Conservation (phyloP, 208 protist genomes). For the Leptomonas seymouri region DNA sequence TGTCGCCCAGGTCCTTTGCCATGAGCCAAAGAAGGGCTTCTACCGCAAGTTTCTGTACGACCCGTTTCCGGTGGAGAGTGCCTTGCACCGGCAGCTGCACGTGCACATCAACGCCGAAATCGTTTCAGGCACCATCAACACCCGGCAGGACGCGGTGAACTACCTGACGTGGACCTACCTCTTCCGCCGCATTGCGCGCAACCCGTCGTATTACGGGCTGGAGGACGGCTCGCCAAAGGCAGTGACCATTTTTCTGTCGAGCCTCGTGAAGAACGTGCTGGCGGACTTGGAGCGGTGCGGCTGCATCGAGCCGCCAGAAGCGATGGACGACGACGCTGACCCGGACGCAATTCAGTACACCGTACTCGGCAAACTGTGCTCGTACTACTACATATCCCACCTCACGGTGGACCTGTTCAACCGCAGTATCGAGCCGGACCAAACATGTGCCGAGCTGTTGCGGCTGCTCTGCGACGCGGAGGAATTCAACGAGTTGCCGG, state of each 20-base stretch:
- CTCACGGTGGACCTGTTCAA: conserved; percentile 94
- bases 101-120: conserved; percentile 99
- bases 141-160: conserved; percentile 96
- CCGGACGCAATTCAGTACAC: conserved; percentile 79
- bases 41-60: conserved; percentile 99
- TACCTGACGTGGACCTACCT: conserved; percentile 99
- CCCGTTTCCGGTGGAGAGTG: conserved; percentile 99
- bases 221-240: conserved; percentile 90
- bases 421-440: conserved; percentile 58
- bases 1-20: conserved; percentile 96
- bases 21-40: conserved; percentile 99
- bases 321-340: conserved; percentile 53
- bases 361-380: conserved; percentile 96
- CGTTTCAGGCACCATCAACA: conserved; percentile 94
- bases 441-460: conserved; percentile 76
- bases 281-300: conserved; percentile 80
- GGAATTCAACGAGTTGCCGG: conserved; percentile 97
- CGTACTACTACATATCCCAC: conserved; percentile 99
- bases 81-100: conserved; percentile 94
- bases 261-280: conserved; percentile 80
- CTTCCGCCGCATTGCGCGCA: conserved; percentile 96
- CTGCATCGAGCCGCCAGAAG: conserved; percentile 77
- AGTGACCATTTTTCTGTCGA: conserved; percentile 87
- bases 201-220: conserved; percentile 99
- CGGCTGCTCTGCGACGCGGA: conserved; percentile 89